phyloP scores from a whole-genome alignment of 2,329 filamentous ascomycete species.

The Kalaharituber pfeilii region DNA sequence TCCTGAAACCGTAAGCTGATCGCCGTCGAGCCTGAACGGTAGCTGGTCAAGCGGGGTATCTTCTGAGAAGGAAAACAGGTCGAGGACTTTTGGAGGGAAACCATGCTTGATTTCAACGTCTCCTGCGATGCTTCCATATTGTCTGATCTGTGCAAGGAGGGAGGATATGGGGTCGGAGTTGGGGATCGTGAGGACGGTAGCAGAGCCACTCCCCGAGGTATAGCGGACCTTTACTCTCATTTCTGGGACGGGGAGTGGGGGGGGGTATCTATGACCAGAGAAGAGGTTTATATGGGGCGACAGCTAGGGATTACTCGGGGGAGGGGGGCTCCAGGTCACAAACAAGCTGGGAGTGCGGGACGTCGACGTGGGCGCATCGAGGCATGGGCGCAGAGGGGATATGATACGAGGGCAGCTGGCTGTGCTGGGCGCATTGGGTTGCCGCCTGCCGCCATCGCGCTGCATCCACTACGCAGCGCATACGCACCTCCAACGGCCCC shows the following conservation, averaged over 20 bases:
- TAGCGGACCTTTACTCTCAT: conserved; percentile 64
- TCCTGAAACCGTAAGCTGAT: conserved; percentile 46
- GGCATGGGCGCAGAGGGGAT: too few relatives aligned
- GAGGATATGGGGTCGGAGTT: conserved; percentile 49
- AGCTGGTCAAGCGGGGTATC: conserved; percentile 37
- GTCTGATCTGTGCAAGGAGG: conserved; percentile 42
- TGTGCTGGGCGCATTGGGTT: too few relatives aligned
- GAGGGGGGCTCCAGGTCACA: too few relatives aligned
- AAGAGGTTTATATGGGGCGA: background rate
- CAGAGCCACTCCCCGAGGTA: conserved; percentile 43
- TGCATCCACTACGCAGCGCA: too few relatives aligned
- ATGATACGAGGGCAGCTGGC: too few relatives aligned
- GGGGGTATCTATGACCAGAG: background rate
- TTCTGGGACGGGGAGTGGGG: conserved; percentile 12
- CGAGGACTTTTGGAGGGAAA: conserved; percentile 58
- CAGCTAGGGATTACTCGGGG: too few relatives aligned
- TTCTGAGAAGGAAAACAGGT: conserved; percentile 35
- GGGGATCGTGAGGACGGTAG: conserved; percentile 47
- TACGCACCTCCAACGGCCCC: too few relatives aligned
- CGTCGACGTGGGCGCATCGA: too few relatives aligned
- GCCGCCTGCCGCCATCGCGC: too few relatives aligned
- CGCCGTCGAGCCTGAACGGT: conserved; percentile 46
- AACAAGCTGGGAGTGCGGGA: too few relatives aligned
- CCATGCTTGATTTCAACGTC: conserved; percentile 66
- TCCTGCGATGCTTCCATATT: conserved; percentile 42